Evolutionary conservation across 495 filamentous ascomycete species (phyloP).

Genomic region (Podospora comata): DNA sequence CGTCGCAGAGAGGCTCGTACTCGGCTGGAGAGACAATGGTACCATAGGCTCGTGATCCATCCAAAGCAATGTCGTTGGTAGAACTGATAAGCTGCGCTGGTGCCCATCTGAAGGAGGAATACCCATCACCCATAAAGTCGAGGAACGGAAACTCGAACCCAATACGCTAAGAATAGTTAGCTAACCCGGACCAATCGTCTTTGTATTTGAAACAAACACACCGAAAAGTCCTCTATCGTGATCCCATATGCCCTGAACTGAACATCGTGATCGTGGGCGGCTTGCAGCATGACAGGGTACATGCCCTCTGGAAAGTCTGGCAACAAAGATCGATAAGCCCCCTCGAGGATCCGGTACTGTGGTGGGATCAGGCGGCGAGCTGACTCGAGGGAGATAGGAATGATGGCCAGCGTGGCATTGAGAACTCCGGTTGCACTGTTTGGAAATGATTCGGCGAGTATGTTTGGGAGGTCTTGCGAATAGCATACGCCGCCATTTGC

Average conservation of each 20-base stretch:
- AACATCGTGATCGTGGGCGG: conserved; percentile 45
- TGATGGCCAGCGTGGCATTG: conserved; percentile 41
- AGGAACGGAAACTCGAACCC: conserved; percentile 48
- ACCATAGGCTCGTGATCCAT: conserved; percentile 39
- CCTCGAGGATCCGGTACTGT: conserved; percentile 39
- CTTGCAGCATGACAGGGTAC: conserved; percentile 45
- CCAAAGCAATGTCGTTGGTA: conserved; percentile 34
- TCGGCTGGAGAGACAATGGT: conserved; percentile 34
- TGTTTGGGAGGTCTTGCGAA: conserved; percentile 37
- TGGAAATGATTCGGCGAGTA: conserved; percentile 36
- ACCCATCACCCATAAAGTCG: conserved; percentile 35
- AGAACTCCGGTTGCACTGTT: conserved; percentile 41
- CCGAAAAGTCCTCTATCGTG: conserved; percentile 42
- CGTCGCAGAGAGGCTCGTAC: conserved; percentile 41
- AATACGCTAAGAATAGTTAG: conserved; percentile 33
- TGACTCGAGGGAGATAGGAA: conserved; percentile 38
- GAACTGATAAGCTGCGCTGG: conserved; percentile 38
- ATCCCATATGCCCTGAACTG: conserved; percentile 36
- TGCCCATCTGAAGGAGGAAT: conserved; percentile 43
- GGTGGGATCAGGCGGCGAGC: conserved; percentile 38
- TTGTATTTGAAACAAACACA: conserved; percentile 19
- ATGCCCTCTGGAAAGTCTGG: conserved; percentile 42
- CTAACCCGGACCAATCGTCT: neutral
- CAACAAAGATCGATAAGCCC: conserved; percentile 36
- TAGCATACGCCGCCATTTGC: conserved; percentile 31